Evolutionary conservation across 2,329 filamentous ascomycete genomes (phyloP).

Genomic region (Macrophomina pseudophaseolina): DNA sequence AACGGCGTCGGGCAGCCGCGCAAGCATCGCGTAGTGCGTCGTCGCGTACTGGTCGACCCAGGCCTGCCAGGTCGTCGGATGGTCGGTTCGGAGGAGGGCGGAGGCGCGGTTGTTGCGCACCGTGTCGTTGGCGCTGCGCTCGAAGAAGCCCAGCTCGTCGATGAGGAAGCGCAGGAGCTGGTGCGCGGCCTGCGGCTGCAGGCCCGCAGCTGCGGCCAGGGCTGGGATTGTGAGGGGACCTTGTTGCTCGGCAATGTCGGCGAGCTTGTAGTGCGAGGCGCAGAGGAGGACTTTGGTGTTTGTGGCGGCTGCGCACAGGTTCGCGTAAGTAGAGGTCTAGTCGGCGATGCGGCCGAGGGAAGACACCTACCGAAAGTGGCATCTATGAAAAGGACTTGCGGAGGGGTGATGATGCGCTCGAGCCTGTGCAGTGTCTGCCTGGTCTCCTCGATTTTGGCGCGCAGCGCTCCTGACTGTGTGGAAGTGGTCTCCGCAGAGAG

Average conservation of each 20-base stretch:
- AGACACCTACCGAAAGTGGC: not conserved
- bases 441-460: conserved; percentile 8
- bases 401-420: not conserved
- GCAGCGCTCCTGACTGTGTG: not conserved
- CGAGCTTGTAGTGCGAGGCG: conserved; percentile 2
- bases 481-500: not conserved
- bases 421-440: conserved; percentile 4
- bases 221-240: not conserved
- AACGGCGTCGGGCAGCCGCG: conserved; percentile 1
- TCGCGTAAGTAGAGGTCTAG: not conserved
- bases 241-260: not conserved
- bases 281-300: conserved; percentile 15
- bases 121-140: not conserved
- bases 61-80: conserved; percentile 11
- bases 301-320: not conserved
- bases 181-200: not conserved
- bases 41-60: conserved; percentile 9
- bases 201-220: not conserved
- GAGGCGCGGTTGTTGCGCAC: conserved; percentile 3
- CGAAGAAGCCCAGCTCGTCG: conserved; percentile 13
- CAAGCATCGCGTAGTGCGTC: not conserved
- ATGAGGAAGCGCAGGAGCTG: conserved; percentile 8
- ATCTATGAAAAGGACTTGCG: conserved; percentile 7
- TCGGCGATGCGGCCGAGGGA: not conserved
- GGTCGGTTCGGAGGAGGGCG: not conserved